Base-by-base conservation (phyloP, 331 rosid species). In the Acacia pycnantha region DNA sequence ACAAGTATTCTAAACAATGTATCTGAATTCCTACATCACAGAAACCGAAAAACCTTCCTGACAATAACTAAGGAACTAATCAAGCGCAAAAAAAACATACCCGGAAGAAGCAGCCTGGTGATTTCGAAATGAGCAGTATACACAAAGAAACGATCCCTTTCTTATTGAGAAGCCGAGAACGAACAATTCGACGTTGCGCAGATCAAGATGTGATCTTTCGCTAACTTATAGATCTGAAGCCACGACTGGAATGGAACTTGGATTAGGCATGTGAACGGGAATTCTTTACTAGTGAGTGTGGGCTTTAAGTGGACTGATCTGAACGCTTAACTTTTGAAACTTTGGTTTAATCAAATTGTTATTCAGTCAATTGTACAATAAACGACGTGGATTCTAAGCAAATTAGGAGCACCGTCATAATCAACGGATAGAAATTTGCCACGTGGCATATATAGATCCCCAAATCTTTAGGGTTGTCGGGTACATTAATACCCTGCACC, bases 221-320 rank as follows among this genome's bases (percentile, higher is more conserved):
- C 59, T 18, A 66, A 8, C 53, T 22, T 48, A 41, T 74, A 82
- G 90, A 87, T 84, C 90, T 84, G 80, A 79, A 41, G 29, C 51
- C 69, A 21, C 46, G 31, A 59, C 59, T 56, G 12, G 46, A 80
- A 31, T 26, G 5, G 31, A 59, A 59, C 66, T 31, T 24, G 76
- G 2, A 1, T 37, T 2, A 44, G 58, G 10, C 59, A 8, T 47
- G 59, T 27, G 59, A 27, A 71, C 22, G 29, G 15, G 3, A 71
- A 46, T 71, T 1, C 4, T 70, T 71, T 71, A 47, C 41, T 15
- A 8, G 8, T 29, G 16, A 47, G 76, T 15, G 1, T 7, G 76
- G 18, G 61, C 41, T 33, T 2, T 46, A 82, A 73, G 22, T 44
- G n/a, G 19, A 24, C 78, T 73, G 79, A 81, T 88, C 82, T 86